phyloP scores from a whole-genome alignment of 2,329 filamentous ascomycete species.

The Cercospora citrullina region DNA sequence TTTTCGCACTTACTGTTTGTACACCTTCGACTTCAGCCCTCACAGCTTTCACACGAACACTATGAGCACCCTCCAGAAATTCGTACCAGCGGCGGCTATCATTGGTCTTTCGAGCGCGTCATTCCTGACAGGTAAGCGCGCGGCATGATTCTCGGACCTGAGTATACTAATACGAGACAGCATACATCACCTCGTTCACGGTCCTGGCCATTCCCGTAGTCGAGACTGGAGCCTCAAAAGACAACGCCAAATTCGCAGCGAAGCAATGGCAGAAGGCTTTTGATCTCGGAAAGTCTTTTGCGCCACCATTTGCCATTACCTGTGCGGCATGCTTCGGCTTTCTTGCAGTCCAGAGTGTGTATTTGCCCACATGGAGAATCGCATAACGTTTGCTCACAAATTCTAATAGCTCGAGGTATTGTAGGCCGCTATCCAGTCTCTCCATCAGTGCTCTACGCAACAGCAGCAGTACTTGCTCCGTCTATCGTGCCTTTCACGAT shows the following conservation, averaged over 20 bases:
- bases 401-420: conserved; percentile 12
- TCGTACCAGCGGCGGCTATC: conserved; percentile 22
- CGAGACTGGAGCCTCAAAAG: conserved; percentile 23
- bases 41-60: neutral
- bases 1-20: neutral
- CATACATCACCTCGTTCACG: conserved; percentile 28
- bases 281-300: conserved; percentile 25
- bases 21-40: neutral
- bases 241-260: conserved; percentile 21
- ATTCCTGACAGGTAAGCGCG: conserved; percentile 19
- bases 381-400: conserved; percentile 4
- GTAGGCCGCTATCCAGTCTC: conserved; percentile 19
- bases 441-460: conserved; percentile 27
- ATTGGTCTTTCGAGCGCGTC: conserved; percentile 26
- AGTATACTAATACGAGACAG: conserved; percentile 7
- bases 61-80: conserved; percentile 22
- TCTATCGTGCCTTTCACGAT: conserved; percentile 34
- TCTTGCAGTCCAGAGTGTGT: conserved; percentile 28
- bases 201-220: conserved; percentile 26
- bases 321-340: conserved; percentile 25
- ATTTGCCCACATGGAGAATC: neutral
- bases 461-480: conserved; percentile 28
- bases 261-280: conserved; percentile 32
- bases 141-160: neutral
- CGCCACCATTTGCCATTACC: conserved; percentile 27